Base-by-base conservation (phyloP, 345 rosid genomes). In the Citrus cavaleriei region DNA sequence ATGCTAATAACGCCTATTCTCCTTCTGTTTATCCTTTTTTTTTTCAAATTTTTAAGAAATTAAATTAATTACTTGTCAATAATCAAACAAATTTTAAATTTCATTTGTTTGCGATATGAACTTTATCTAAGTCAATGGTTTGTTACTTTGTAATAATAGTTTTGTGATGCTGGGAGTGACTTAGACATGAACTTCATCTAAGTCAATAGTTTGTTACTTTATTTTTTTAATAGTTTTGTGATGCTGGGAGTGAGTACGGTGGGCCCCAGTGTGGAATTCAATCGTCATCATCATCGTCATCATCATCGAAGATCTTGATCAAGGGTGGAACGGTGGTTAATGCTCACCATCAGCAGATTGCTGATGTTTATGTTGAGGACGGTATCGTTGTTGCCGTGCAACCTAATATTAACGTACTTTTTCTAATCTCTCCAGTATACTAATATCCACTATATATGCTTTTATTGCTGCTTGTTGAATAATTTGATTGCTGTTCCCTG, bases 281-380 rank as follows among this genome's bases (percentile, higher is more conserved):
- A 1, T 78, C 85, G 35, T 74, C 81, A 1, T 78, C 85, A 30
- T 74, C 81, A 1, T 83, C 90, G 57, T 81, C 87, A 32, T 77
- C 90, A 42, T 81, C 87, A 32, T 75, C 92, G 6, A 95, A 91
- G 89, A 83, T 95, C 70, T 77, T 95, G 89, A 92, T 95, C 30
- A 92, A 83, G 79, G 98, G 99, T 58, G 99, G 98, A 78, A 93
- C 87, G 6, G 95, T 95, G 59, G 98, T 95, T 77, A 95, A 95
- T 83, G 94, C 97, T 78, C 93, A 93, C 77, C 89, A 84, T 28
- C 95, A 90, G 78, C 89, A 91, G 88, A 60, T 91, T 74, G 91
- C 98, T 85, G 99, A 95, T 85, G 97, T 93, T 76, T 93, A 89
- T 81, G 90, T 92, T 27, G 97, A 95, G 88, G 87, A 92, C 77